Percentiles rank a stretch among this genome's conserved stretches.
These are phyloP conservation scores for Amanita pallidorosea DNA, from an alignment of 768 basidiomycete genomes.

Conservation along the genomic window DNA sequence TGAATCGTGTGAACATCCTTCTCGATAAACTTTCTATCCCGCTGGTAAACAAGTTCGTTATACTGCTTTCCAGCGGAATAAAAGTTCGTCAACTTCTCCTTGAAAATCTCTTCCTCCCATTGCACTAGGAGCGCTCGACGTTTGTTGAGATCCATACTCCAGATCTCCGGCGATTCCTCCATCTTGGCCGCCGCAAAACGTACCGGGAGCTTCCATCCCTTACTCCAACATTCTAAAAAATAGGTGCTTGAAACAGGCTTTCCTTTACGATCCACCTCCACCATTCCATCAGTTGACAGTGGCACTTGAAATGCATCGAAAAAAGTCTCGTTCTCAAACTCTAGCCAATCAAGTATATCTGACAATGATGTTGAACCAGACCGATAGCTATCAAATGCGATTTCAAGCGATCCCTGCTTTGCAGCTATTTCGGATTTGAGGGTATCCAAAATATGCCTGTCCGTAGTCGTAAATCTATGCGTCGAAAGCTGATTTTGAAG, in stretches of 20 bases:
- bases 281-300: constrained; percentile 31
- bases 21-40: constrained; percentile 26
- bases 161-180: constrained; percentile 20
- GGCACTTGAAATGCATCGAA: constrained; percentile 37
- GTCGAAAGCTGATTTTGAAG: constrained; percentile 27
- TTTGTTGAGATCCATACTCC: constrained; percentile 20
- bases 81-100: constrained; percentile 22
- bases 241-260: constrained; percentile 23
- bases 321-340: constrained; percentile 39
- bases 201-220: constrained; percentile 30
- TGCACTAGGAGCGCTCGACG: constrained; percentile 16
- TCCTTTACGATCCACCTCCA: constrained; percentile 27
- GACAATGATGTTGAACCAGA: constrained; percentile 9
- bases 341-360: constrained; percentile 33
- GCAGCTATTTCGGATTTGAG: constrained; percentile 17
- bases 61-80: constrained; percentile 24
- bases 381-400: constrained; percentile 18
- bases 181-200: constrained; percentile 20
- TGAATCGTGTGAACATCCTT: constrained; percentile 22
- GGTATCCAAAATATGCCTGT: constrained; percentile 31
- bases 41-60: constrained; percentile 24
- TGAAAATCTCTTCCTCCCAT: constrained; percentile 26
- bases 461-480: constrained; percentile 16
- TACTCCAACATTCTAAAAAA: constrained; percentile 37
- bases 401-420: constrained; percentile 14